Conservation (phyloP, 2,329 filamentous ascomycete species). For the Polychaeton citri region DNA sequence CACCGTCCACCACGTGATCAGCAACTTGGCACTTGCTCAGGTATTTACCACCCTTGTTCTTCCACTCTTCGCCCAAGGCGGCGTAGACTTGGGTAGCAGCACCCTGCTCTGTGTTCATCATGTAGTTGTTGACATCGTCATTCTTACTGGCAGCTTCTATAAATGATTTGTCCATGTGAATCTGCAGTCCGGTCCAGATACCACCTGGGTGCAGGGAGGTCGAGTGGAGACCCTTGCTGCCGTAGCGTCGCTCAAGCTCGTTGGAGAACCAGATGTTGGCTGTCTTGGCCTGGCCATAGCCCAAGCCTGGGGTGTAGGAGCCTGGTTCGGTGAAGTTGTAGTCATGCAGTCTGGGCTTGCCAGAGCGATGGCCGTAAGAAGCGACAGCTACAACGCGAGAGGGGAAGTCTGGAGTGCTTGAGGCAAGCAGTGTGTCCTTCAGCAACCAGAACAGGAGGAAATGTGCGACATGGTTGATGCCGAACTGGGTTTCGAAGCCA, state of each 20-base stretch:
- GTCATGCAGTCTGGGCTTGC: slow-evolving; percentile 14
- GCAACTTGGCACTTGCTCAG: slow-evolving; percentile 29
- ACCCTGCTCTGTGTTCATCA: slow-evolving; percentile 29
- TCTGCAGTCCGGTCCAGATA: slow-evolving; percentile 17
- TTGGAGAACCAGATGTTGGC: slow-evolving; percentile 41
- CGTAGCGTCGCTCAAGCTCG: slow-evolving; percentile 39
- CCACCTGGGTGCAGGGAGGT: slow-evolving; percentile 36
- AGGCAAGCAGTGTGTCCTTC: slow-evolving; percentile 28
- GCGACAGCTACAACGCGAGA: slow-evolving; percentile 37
- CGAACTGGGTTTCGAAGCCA: slow-evolving; percentile 40
- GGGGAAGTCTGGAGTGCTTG: slow-evolving; percentile 24
- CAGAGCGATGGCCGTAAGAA: slow-evolving; percentile 29
- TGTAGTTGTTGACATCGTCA: slow-evolving; percentile 7
- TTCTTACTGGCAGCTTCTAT: slow-evolving; percentile 6
- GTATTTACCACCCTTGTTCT: slow-evolving; percentile 35
- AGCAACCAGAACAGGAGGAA: slow-evolving; percentile 43
- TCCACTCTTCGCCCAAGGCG: slow-evolving; percentile 27
- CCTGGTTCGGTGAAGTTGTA: slow-evolving; percentile 14
- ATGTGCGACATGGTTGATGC: slow-evolving; percentile 40
- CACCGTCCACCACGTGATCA: slow-evolving; percentile 14
- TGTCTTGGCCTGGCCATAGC: slow-evolving; percentile 37
- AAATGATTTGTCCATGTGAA: slow-evolving; percentile 6
- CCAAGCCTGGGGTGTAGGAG: slow-evolving; percentile 9
- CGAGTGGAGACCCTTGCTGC: slow-evolving; percentile 28
- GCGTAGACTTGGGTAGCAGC: slow-evolving; percentile 35